A percentile compares a stretch with the other conserved stretches of the same genome.
These are phyloP conservation scores for Trichoderma sp. DNA, from an alignment of 2,329 filamentous ascomycete genomes.

Conservation along the genomic window DNA sequence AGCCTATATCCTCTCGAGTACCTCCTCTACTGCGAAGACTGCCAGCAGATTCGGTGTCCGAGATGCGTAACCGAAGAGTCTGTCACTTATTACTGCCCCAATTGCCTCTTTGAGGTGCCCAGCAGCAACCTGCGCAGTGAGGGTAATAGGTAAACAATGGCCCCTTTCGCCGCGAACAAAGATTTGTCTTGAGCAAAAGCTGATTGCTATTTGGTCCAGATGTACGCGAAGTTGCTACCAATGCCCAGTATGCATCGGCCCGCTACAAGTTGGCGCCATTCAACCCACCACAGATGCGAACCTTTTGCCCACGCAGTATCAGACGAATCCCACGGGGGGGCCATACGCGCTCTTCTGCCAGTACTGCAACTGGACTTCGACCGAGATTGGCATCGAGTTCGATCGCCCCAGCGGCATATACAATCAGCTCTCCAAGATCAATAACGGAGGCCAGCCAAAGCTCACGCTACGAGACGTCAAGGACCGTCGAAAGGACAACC, in stretches of 20 bases:
- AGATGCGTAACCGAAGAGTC: slow-evolving; percentile 93
- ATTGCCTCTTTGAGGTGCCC: slow-evolving; percentile 93
- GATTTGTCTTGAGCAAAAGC: neutral
- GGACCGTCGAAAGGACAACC: slow-evolving; percentile 54
- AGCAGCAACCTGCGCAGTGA: slow-evolving; percentile 91
- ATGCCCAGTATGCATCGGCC: slow-evolving; percentile 85
- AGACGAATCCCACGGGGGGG: slow-evolving; percentile 42
- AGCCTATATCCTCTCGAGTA: slow-evolving; percentile 92
- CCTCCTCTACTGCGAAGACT: slow-evolving; percentile 95
- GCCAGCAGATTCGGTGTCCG: slow-evolving; percentile 92
- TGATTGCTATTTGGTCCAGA: slow-evolving; percentile 49
- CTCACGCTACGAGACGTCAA: slow-evolving; percentile 56
- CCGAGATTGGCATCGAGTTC: slow-evolving; percentile 88
- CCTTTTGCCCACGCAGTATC: slow-evolving; percentile 49
- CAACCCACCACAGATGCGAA: slow-evolving; percentile 57
- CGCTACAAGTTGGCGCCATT: slow-evolving; percentile 73
- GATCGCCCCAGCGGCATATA: slow-evolving; percentile 87
- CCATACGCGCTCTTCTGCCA: slow-evolving; percentile 83
- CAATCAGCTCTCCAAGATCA: slow-evolving; percentile 73
- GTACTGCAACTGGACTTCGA: slow-evolving; percentile 91
- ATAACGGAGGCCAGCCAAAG: slow-evolving; percentile 60
- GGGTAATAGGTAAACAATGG: slow-evolving; percentile 75
- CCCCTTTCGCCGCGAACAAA: neutral
- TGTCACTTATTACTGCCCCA: slow-evolving; percentile 92
- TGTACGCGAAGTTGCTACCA: slow-evolving; percentile 95